Percentiles rank a stretch among this genome's conserved stretches.
Evolutionary conservation across 2,329 filamentous ascomycete species (phyloP).

Genomic region (Sordariomycetes sp.): DNA sequence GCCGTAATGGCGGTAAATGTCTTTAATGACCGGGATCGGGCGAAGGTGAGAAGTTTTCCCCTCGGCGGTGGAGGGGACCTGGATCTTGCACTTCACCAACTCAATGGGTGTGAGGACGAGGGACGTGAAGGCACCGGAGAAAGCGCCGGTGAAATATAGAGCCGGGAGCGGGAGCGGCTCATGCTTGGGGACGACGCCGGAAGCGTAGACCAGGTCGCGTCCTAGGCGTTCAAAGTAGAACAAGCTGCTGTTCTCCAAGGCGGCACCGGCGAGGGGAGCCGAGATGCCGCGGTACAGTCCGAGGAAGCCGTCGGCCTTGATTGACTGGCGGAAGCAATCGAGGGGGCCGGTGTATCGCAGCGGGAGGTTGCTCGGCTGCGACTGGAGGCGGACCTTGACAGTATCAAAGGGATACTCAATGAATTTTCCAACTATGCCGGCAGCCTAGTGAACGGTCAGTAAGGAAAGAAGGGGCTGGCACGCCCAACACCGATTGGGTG

Average conservation of each 20-base stretch:
- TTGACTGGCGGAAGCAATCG: slow-evolving; percentile 86
- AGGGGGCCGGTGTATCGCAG: slow-evolving; percentile 76
- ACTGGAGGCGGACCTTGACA: slow-evolving; percentile 92
- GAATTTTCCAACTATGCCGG: slow-evolving; percentile 85
- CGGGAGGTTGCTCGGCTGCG: slow-evolving; percentile 78
- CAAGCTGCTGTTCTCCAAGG: slow-evolving; percentile 81
- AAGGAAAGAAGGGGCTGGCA: neutral
- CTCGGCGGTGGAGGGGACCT: slow-evolving; percentile 50
- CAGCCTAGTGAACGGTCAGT: slow-evolving; percentile 38
- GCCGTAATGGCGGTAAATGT: slow-evolving; percentile 76
- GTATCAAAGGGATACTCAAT: slow-evolving; percentile 99
- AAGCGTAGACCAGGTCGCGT: slow-evolving; percentile 50
- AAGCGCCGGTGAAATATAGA: slow-evolving; percentile 71
- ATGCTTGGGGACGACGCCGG: slow-evolving; percentile 36
- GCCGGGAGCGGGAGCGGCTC: slow-evolving; percentile 62
- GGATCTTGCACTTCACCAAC: slow-evolving; percentile 96
- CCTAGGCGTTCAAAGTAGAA: slow-evolving; percentile 85
- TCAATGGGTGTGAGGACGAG: slow-evolving; percentile 90
- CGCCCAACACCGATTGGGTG: neutral
- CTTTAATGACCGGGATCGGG: slow-evolving; percentile 60
- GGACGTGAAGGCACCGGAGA: slow-evolving; percentile 81
- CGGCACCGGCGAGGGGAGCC: slow-evolving; percentile 81
- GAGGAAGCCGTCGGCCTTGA: slow-evolving; percentile 65
- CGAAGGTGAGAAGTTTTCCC: slow-evolving; percentile 40
- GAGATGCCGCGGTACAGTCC: slow-evolving; percentile 89